Conservation (phyloP, 208 protist genomes). For the Acanthamoeba healyi region DNA sequence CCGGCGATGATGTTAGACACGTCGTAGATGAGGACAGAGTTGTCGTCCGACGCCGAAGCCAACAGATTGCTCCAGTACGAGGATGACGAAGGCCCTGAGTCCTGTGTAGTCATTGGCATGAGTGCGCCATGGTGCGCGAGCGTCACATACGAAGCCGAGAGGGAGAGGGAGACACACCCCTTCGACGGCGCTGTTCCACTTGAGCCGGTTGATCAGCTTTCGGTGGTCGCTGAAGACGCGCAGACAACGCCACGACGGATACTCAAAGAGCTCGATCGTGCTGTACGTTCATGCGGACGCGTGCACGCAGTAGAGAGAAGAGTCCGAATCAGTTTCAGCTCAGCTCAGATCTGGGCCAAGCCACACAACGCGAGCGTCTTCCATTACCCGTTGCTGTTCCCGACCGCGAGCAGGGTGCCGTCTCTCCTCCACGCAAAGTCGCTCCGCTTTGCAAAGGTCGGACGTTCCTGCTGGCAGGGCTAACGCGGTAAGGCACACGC, state of each 20-base stretch:
- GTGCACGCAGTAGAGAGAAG: not conserved
- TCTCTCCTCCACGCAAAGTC: constrained; percentile 70
- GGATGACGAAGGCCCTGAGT: not conserved
- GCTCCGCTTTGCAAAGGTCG: constrained; percentile 8
- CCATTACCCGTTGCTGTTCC: constrained; percentile 68
- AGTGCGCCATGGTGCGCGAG: no score
- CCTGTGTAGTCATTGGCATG: no score
- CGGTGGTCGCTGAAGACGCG: constrained; percentile 62
- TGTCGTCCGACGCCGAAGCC: constrained; percentile 62
- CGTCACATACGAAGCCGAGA: not conserved
- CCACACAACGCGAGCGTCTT: no score
- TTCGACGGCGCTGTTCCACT: constrained; percentile 51
- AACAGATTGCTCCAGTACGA: constrained; percentile 22
- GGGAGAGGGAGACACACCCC: not conserved
- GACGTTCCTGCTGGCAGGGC: not conserved
- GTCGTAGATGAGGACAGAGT: constrained; percentile 40
- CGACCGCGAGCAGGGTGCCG: constrained; percentile 12
- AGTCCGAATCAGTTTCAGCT: no score
- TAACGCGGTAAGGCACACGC: not conserved
- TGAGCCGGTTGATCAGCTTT: constrained; percentile 68
- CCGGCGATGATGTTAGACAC: not conserved
- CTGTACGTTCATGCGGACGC: not conserved
- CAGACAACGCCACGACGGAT: constrained; percentile 63
- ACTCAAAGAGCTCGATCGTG: constrained; percentile 60
- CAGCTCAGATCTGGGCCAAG: no score